Evolutionary conservation across 164 flowering plant genomes (phyloP).

Genomic region (Hamamelis virginiana): DNA sequence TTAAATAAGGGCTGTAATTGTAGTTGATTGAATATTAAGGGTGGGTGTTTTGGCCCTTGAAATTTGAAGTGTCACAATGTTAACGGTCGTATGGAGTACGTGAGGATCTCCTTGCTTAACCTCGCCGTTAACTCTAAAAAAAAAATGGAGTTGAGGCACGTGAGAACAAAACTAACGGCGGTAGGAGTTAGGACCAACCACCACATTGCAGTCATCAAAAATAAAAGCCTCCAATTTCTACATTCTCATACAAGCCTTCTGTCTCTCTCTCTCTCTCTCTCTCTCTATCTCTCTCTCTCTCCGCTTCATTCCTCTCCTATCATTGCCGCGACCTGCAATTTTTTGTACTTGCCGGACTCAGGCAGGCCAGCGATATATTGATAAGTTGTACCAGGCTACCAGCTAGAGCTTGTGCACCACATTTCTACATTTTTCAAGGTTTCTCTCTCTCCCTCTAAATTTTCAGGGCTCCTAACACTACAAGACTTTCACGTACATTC

Average conservation of each 20-base stretch:
- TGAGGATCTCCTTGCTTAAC: conserved; percentile 17
- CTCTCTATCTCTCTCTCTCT: no score
- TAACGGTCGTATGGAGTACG: conserved; percentile 9
- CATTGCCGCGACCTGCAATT: no score
- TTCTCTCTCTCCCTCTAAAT: neutral
- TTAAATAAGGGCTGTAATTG: no score
- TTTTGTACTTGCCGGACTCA: neutral
- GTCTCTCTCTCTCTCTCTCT: conserved; percentile 11
- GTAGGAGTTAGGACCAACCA: conserved; percentile 26
- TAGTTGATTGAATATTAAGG: no score
- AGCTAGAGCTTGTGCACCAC: neutral
- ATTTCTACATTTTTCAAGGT: neutral
- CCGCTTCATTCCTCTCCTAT: no score
- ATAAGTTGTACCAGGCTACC: neutral
- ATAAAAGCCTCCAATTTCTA: conserved; percentile 21
- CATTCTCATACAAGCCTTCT: conserved; percentile 34
- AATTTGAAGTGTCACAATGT: neutral
- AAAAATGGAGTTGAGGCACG: neutral
- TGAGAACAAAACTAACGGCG: conserved; percentile 10
- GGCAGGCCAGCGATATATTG: neutral
- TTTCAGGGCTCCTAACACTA: conserved; percentile 15
- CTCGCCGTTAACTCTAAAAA: conserved; percentile 28
- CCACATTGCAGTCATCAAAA: conserved; percentile 21
- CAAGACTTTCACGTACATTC: neutral
- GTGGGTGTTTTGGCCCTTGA: conserved; percentile 1